Conservation (phyloP, 345 rosid species). For the Aegle marmelos region DNA sequence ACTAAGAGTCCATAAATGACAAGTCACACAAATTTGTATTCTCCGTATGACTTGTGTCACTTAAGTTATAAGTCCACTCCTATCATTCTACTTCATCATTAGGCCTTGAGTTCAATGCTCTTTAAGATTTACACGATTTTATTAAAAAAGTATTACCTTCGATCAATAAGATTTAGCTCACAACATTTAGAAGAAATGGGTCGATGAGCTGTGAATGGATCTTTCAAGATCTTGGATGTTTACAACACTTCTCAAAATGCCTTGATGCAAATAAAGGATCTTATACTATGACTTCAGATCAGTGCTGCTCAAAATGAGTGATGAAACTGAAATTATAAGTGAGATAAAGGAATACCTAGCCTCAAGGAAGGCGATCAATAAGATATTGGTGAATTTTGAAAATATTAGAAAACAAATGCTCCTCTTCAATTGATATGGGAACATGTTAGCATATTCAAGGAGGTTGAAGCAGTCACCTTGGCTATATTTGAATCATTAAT, state of each 20-base stretch:
- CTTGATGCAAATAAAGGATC: slow-evolving; percentile 28
- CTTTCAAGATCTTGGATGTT: slow-evolving; percentile 26
- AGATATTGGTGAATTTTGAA: too few relatives aligned
- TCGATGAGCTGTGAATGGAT: slow-evolving; percentile 11
- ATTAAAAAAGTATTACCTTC: slow-evolving; percentile 10
- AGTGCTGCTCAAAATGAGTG: slow-evolving; percentile 20
- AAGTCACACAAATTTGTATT: too few relatives aligned
- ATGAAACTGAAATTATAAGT: neutral
- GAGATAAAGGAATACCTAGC: slow-evolving; percentile 38
- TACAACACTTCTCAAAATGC: slow-evolving; percentile 29
- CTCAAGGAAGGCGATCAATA: slow-evolving; percentile 6
- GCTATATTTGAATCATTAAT: slow-evolving; percentile 15
- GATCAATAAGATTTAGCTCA: slow-evolving; percentile 8
- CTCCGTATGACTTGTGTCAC: too few relatives aligned
- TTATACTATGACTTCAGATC: slow-evolving; percentile 29
- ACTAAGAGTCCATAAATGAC: too few relatives aligned
- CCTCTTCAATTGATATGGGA: too few relatives aligned
- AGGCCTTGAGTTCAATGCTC: slow-evolving; percentile 14
- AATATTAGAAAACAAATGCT: too few relatives aligned
- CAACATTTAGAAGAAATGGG: neutral
- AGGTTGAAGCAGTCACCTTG: too few relatives aligned
- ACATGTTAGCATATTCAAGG: too few relatives aligned
- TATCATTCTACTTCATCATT: neutral
- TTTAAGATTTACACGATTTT: slow-evolving; percentile 32
- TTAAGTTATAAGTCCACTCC: too few relatives aligned